phyloP scores from a whole-genome alignment of 139 green algal genomes.

The Coelastrella sp. region DNA sequence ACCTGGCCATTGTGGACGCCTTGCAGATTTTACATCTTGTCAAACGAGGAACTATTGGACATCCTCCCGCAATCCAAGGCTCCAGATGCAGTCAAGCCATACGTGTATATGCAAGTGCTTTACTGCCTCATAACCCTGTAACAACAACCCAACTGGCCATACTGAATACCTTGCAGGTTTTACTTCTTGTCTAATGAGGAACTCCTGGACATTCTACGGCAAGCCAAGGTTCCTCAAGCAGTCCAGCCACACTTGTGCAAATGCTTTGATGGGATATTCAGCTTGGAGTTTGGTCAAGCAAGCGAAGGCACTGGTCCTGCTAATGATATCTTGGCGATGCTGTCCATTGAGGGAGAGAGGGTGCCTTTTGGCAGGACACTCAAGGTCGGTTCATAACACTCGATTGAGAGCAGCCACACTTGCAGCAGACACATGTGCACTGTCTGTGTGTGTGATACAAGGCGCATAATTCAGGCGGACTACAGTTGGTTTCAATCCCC shows the following conservation, averaged over 20 bases:
- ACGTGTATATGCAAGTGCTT: constrained; percentile 88
- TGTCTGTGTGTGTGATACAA: neutral
- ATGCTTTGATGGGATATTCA: constrained; percentile 90
- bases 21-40: constrained; percentile 84
- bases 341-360: constrained; percentile 30
- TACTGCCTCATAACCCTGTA: no score
- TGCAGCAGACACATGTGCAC: no score
- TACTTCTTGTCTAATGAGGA: constrained; percentile 92
- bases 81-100: constrained; percentile 82
- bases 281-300: constrained; percentile 79
- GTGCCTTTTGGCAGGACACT: neutral
- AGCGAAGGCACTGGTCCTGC: neutral
- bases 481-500: no score
- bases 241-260: constrained; percentile 91
- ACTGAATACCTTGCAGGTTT: no score
- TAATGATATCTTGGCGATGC: constrained; percentile 43
- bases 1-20: no score
- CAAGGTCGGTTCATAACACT: no score
- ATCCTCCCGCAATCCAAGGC: constrained; percentile 87
- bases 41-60: constrained; percentile 92
- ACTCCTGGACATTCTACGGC: constrained; percentile 89
- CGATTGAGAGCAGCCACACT: no score
- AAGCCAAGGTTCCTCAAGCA: constrained; percentile 83
- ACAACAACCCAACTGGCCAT: no score
- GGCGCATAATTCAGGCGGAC: no score